A percentile compares a stretch with the other conserved stretches of the same genome.
Evolutionary conservation across 73 alveolate genomes (phyloP).

Genomic region (Diophrys appendiculata): DNA sequence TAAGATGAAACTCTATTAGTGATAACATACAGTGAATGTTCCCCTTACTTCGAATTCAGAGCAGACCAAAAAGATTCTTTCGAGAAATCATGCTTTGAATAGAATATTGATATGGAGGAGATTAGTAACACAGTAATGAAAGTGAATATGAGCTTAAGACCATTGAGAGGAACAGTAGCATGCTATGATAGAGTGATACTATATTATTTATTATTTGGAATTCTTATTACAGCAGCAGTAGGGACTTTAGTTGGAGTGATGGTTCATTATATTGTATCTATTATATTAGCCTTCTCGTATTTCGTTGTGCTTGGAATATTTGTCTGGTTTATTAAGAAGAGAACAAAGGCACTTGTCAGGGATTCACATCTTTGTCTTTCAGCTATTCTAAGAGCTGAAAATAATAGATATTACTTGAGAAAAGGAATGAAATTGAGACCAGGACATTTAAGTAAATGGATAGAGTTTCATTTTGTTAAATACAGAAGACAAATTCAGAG

Average conservation of each 20-base stretch:
- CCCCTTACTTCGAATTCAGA: conserved; percentile 15
- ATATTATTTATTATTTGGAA: conserved; percentile 1
- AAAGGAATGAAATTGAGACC: conserved; percentile 16
- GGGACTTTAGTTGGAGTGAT: not conserved
- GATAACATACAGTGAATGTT: conserved; percentile 23
- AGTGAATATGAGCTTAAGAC: not conserved
- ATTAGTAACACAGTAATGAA: not conserved
- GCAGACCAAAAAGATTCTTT: not conserved
- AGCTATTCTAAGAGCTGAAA: conserved; percentile 1
- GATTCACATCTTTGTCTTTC: conserved; percentile 2
- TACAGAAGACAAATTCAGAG: not conserved
- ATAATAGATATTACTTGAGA: conserved; percentile 8
- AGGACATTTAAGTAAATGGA: conserved; percentile 5
- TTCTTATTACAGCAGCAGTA: not conserved
- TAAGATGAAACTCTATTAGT: conserved; percentile 8
- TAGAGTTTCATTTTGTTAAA: not conserved
- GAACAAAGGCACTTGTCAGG: not conserved
- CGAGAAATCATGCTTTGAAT: not conserved
- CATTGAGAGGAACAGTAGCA: conserved; percentile 9
- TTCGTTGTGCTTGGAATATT: not conserved
- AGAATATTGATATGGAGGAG: not conserved
- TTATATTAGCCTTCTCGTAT: not conserved
- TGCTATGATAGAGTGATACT: not conserved
- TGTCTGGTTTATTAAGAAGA: not conserved
- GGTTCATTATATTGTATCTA: not conserved